Evolutionary conservation across 495 filamentous ascomycete genomes (phyloP).

Genomic region (Aspergillus bertholletiae): DNA sequence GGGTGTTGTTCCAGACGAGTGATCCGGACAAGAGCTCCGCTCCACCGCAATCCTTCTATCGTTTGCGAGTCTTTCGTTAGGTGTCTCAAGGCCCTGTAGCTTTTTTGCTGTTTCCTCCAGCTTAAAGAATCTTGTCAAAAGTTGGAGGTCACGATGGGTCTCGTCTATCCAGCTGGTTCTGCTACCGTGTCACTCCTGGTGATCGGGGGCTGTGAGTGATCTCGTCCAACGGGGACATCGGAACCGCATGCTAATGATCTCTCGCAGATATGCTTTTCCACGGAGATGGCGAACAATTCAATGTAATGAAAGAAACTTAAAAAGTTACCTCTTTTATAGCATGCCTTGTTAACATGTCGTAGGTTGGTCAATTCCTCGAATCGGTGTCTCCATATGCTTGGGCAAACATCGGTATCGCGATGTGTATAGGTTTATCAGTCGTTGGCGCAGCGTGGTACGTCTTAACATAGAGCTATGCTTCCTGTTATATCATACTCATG

Average conservation of each 20-base stretch:
- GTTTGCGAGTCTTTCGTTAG: background rate
- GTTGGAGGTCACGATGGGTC: conserved; percentile 43
- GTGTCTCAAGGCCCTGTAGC: conserved; percentile 13
- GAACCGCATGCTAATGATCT: conserved; percentile 20
- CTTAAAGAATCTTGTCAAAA: conserved; percentile 10
- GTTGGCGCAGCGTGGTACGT: conserved; percentile 95
- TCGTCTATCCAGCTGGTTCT: conserved; percentile 64
- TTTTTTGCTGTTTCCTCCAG: conserved; percentile 24
- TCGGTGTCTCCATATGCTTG: conserved; percentile 90
- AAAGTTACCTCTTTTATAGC: background rate
- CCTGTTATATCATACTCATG: conserved; percentile 21
- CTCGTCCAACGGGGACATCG: conserved; percentile 10
- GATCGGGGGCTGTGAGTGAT: conserved; percentile 77
- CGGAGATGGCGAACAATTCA: conserved; percentile 91
- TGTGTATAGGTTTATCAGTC: conserved; percentile 93
- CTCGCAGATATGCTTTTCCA: conserved; percentile 92
- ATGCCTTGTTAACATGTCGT: conserved; percentile 21
- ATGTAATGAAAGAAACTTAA: conserved; percentile 57
- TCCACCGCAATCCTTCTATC: background rate
- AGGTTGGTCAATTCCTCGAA: conserved; percentile 95
- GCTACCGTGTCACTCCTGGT: conserved; percentile 70
- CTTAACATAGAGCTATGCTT: background rate
- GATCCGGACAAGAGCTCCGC: conserved; percentile 9
- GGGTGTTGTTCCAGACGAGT: background rate
- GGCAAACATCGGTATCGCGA: conserved; percentile 84